These are phyloP conservation scores for Colletotrichum scovillei DNA, from an alignment of 2,329 filamentous ascomycete species.

Conservation along the genomic window DNA sequence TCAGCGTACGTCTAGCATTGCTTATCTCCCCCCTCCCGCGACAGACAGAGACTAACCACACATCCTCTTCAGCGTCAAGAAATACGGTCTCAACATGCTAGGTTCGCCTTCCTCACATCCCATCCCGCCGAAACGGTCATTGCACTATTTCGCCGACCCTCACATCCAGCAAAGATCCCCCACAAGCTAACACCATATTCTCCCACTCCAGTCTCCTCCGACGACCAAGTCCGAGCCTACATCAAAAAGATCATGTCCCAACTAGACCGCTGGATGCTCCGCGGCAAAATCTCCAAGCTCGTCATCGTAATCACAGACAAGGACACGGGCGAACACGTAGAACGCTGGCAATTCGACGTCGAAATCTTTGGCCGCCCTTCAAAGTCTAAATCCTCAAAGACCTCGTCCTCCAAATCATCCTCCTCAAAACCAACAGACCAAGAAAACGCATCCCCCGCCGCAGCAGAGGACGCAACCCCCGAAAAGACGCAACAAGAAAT, in stretches of 20 bases:
- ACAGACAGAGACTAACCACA: not conserved
- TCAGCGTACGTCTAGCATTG: constrained; percentile 72
- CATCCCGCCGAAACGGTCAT: no score
- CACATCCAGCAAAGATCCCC: not conserved
- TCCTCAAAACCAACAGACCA: constrained; percentile 68
- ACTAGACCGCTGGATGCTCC: constrained; percentile 97
- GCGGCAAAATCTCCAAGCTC: constrained; percentile 95
- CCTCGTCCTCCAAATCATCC: constrained; percentile 55
- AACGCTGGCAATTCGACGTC: constrained; percentile 98
- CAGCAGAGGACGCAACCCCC: constrained; percentile 43
- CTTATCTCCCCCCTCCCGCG: not conserved
- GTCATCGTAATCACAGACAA: constrained; percentile 98
- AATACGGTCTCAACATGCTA: constrained; percentile 99
- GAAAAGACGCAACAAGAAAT: constrained; percentile 96
- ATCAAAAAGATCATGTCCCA: constrained; percentile 99
- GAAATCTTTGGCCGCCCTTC: constrained; percentile 48
- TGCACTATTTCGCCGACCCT: no score
- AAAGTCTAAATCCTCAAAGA: constrained; percentile 1
- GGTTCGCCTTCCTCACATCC: constrained; percentile 56
- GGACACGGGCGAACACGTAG: constrained; percentile 94
- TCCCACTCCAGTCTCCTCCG: constrained; percentile 76
- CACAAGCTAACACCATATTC: not conserved
- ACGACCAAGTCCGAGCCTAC: constrained; percentile 98
- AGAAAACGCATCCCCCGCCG: constrained; percentile 68
- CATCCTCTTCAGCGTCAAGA: constrained; percentile 75